Conservation (phyloP, 306 rosid genomes). For the Myrica gale region DNA sequence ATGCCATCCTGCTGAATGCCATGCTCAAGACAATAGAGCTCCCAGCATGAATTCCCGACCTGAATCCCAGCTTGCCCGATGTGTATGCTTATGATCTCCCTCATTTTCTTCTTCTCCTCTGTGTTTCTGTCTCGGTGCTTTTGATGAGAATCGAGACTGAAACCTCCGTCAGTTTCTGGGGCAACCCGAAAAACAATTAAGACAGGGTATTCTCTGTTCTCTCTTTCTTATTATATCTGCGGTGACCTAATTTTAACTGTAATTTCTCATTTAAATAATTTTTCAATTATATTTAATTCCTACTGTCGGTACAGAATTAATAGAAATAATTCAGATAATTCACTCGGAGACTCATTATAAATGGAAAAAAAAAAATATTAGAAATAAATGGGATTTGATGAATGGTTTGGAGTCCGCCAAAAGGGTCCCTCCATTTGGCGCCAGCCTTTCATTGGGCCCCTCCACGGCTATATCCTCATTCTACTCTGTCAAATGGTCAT, state of each 20-base stretch:
- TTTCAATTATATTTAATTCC: too few relatives aligned
- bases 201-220: neutral
- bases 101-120: conserved; percentile 40
- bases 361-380: too few relatives aligned
- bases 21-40: conserved; percentile 98
- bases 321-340: too few relatives aligned
- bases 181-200: neutral
- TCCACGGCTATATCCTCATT: neutral
- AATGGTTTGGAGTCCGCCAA: conserved; percentile 30
- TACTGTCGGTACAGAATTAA: too few relatives aligned
- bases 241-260: too few relatives aligned
- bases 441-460: conserved; percentile 36
- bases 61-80: conserved; percentile 98
- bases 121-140: neutral
- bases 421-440: conserved; percentile 13
- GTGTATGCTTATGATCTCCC: conserved; percentile 94
- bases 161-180: neutral
- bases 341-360: too few relatives aligned
- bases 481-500: neutral
- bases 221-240: too few relatives aligned
- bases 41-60: conserved; percentile 98
- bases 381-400: conserved; percentile 25
- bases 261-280: too few relatives aligned
- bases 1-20: conserved; percentile 88
- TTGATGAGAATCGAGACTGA: neutral